Base-by-base conservation (phyloP, 208 protist species). In the Plasmodiophora brassicae region DNA sequence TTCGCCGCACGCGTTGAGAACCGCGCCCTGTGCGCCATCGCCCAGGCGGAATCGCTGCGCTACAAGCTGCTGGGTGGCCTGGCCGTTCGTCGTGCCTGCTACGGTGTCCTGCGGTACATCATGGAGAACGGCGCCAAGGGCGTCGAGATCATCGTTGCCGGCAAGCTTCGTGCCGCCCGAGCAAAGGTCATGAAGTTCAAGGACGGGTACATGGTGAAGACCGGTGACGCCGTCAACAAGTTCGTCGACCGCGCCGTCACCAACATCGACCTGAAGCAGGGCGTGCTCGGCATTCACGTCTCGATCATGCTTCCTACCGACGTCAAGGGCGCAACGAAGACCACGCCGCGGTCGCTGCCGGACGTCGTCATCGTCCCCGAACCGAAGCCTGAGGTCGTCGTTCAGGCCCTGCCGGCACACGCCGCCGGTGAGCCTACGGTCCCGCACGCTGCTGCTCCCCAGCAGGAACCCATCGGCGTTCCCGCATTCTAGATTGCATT, bases 101-200 rank as follows among this genome's bases (percentile, higher is more conserved):
- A 98, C 91, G 97, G 96, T 93, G 97, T 99, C 65, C 94, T 99
- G 86, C 96, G 97, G 90, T 98, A 96, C 93, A 95, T 99, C 46
- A 99, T 99, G 98, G 97, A 99, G 93, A 94, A 88, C 87, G 96
- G 96, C 87, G 98, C 98, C 86, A 97, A 98, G 93, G 98, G 98
- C 93, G 96, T 95, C 93, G 98, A 99, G 94, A 97, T 99, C 85
- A 95, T 97, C 88, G 97, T 99, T 46, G 96, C 97, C 72, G 98
- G 98, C 91, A 99, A 99, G 95, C 94, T 99, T 71, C 96, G 98
- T 91, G 97, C 95, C 50, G 85, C 88, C 93, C 96, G 98, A 93
- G 98, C 98, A 78, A 99, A 99, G 95, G 90, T 91, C 88, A 98
- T 99, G 97, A 99, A 99, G 92, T 99, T 99, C 96, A 94, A 94